These are phyloP conservation scores for Monilinia vaccinii-corymbosi DNA, from an alignment of 2,329 filamentous ascomycete genomes.

Conservation along the genomic window DNA sequence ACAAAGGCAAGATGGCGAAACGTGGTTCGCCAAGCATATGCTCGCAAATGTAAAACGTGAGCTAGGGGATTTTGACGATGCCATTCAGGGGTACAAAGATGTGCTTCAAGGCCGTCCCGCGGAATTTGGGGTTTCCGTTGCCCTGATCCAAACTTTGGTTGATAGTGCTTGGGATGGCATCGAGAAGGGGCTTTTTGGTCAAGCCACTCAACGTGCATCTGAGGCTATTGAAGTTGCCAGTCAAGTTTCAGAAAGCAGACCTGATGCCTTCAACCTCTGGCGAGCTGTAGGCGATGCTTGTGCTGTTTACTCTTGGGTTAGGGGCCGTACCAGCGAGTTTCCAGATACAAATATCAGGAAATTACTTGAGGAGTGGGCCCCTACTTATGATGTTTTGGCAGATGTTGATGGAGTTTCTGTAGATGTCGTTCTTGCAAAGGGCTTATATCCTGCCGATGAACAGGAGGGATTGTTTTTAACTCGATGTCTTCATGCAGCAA, in stretches of 20 bases:
- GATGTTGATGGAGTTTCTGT: conserved; percentile 59
- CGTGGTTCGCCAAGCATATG: conserved; percentile 96
- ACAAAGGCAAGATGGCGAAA: conserved; percentile 53
- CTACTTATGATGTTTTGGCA: conserved; percentile 50
- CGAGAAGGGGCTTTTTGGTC: conserved; percentile 78
- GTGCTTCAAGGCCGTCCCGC: conserved; percentile 59
- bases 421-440: conserved; percentile 30
- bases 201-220: conserved; percentile 61
- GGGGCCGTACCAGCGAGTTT: conserved; percentile 54
- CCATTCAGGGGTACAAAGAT: conserved; percentile 64
- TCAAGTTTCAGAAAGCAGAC: conserved; percentile 49
- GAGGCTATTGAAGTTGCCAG: conserved; percentile 61
- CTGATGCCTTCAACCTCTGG: conserved; percentile 87
- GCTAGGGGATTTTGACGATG: conserved; percentile 79
- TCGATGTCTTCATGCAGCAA: conserved; percentile 58
- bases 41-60: conserved; percentile 90
- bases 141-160: conserved; percentile 77
- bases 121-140: conserved; percentile 82
- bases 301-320: conserved; percentile 71
- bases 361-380: conserved; percentile 48
- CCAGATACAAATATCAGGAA: conserved; percentile 48
- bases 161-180: conserved; percentile 72
- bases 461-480: conserved; percentile 37
- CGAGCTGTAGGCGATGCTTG: conserved; percentile 85
- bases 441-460: conserved; percentile 27